Evolutionary conservation across 2,329 filamentous ascomycete genomes (phyloP).

Genomic region (Apiospora koreana): DNA sequence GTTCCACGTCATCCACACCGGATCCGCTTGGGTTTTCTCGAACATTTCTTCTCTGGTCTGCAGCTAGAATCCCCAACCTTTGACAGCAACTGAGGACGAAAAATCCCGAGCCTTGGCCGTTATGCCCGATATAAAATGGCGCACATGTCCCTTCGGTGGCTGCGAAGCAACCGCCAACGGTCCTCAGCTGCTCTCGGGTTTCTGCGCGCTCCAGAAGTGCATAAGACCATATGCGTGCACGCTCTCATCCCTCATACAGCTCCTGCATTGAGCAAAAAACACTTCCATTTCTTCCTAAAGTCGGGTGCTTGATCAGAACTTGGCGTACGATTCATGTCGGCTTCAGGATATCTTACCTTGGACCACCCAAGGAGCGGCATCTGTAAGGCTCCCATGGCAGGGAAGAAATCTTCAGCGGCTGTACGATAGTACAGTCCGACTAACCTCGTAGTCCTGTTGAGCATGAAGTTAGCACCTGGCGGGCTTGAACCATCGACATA

Average conservation of each 20-base stretch:
- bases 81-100: background rate
- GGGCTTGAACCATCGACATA: background rate
- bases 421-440: constrained; percentile 44
- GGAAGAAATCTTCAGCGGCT: constrained; percentile 43
- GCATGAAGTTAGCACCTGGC: background rate
- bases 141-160: background rate
- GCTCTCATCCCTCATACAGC: constrained; percentile 28
- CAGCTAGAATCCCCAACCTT: background rate
- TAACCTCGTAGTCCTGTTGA: constrained; percentile 35
- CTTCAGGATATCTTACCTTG: constrained; percentile 12
- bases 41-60: background rate
- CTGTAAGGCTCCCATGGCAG: constrained; percentile 40
- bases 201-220: constrained; percentile 46
- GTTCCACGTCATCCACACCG: background rate
- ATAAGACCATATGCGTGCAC: constrained; percentile 38
- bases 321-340: background rate
- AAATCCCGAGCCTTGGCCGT: background rate
- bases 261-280: constrained; percentile 28
- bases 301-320: background rate
- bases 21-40: background rate
- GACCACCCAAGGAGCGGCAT: constrained; percentile 40
- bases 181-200: constrained; percentile 26
- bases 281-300: constrained; percentile 26
- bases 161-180: background rate
- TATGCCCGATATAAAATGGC: background rate